phyloP scores from a whole-genome alignment of 768 basidiomycete species.

The Lentinula guzmanii region DNA sequence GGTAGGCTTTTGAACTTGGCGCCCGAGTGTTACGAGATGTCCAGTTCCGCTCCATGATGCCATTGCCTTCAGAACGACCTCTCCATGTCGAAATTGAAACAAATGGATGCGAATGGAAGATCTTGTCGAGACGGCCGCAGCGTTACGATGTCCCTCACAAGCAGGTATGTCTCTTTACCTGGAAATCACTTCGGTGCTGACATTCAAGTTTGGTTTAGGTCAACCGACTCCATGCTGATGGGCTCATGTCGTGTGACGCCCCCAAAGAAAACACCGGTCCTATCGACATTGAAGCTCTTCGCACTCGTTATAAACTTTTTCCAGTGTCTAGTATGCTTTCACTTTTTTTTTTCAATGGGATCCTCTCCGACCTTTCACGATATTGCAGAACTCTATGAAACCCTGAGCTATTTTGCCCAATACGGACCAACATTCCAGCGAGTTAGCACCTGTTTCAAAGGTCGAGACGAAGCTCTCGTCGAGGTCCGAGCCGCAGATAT shows the following conservation, averaged over 20 bases:
- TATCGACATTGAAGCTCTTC: neutral
- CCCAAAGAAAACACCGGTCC: too few relatives aligned
- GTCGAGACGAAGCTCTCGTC: conserved; percentile 17
- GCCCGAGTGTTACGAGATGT: conserved; percentile 16
- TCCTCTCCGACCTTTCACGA: too few relatives aligned
- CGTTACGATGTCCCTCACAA: neutral
- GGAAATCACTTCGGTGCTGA: neutral
- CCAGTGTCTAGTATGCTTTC: too few relatives aligned
- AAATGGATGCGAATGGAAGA: neutral
- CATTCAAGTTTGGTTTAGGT: neutral
- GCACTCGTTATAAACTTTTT: too few relatives aligned
- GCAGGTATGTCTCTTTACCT: neutral
- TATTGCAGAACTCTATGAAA: neutral
- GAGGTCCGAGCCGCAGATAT: conserved; percentile 15
- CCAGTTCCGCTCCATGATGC: conserved; percentile 14
- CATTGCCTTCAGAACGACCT: conserved; percentile 10
- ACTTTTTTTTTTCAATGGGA: too few relatives aligned
- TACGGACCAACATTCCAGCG: neutral
- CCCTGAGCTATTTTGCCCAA: neutral
- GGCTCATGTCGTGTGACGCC: neutral
- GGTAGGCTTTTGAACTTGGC: conserved; percentile 6
- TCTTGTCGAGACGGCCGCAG: neutral
- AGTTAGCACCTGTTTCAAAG: neutral
- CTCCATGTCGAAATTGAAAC: neutral
- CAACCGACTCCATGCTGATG: neutral